Conservation (phyloP, 75 land plant species). For the Azolla pinnata region DNA sequence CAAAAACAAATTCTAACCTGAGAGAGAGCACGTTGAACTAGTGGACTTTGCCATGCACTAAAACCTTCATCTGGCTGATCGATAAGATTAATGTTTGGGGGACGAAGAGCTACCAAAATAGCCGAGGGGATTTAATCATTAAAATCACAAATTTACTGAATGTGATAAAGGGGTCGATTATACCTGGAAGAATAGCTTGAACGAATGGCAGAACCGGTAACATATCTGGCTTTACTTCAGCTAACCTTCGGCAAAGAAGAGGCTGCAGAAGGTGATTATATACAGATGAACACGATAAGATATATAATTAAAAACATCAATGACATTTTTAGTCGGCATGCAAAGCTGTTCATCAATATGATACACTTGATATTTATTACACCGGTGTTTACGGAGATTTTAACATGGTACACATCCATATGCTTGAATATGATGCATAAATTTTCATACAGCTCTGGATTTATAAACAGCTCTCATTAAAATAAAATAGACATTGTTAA, state of each 20-base stretch:
- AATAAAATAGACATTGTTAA: neutral
- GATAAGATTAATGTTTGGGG: constrained; percentile 20
- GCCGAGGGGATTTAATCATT: neutral
- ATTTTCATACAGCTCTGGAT: too few relatives aligned
- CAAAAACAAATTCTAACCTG: constrained; percentile 25
- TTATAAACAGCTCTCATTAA: too few relatives aligned
- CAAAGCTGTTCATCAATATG: too few relatives aligned
- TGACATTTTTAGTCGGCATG: too few relatives aligned
- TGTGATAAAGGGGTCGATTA: too few relatives aligned
- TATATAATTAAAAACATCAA: too few relatives aligned
- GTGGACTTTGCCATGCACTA: constrained; percentile 61
- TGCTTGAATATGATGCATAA: too few relatives aligned
- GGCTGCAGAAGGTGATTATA: constrained; percentile 38
- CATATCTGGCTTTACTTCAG: constrained; percentile 54
- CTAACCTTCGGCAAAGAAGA: constrained; percentile 44
- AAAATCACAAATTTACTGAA: too few relatives aligned
- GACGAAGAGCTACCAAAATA: constrained; percentile 52
- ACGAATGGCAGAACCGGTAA: constrained; percentile 70
- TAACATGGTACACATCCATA: too few relatives aligned
- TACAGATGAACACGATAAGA: neutral
- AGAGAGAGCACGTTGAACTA: constrained; percentile 63
- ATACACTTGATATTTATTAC: too few relatives aligned
- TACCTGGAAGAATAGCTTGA: constrained; percentile 88
- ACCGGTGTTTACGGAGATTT: too few relatives aligned
- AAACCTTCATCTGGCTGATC: constrained; percentile 69